Base-by-base conservation (phyloP, 176 grass and related monocot species). In the Leersia perrieri region DNA sequence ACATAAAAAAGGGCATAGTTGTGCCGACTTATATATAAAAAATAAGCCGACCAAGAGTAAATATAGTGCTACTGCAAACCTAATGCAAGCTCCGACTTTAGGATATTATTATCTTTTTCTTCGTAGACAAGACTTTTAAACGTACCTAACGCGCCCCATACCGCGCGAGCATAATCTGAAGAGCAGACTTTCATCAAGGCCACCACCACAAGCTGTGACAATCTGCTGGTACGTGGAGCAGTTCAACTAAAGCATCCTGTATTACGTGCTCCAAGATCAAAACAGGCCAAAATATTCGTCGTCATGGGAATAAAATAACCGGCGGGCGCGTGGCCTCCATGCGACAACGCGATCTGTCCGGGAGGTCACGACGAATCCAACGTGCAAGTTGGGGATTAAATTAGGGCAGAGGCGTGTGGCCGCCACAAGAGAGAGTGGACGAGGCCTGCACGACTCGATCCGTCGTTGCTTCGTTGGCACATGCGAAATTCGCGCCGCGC, bases 371-470 rank as follows among this genome's bases (percentile, higher is more conserved):
- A 62, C 66, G 55, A 77, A 60, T 81, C 42, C 66, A 45, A 4
- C 75, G 63, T 9, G 60, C 33, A 33, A 20, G 13, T 22, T 29
- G 30, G 20, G 33, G 22, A 74, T 74, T 86, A 72, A 84, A 58
- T n/a, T 73, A 83, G 25, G 25, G 11, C 28, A 29, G 57, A 66
- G 79, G 72, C 86, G 83, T 77, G 86, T 91, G 86, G 75, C 70
- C 11, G 44, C 83, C 92, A 94, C 83, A 62, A 53, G 65, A 73
- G 42, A 55, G 51, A 55, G 22, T 57, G 51, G 53, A 58, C 9
- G 51, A 22, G 51, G 1, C 53, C 30, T 23, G 39, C 23, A 58
- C 42, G 70, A 7, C n/a, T n/a, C n/a, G n/a, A n/a, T n/a, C n/a
- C n/a, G n/a, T n/a, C n/a, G n/a, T n/a, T n/a, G 64, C 32, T n/a